phyloP scores from a whole-genome alignment of 2,329 filamentous ascomycete genomes.

The Botrytis aclada region DNA sequence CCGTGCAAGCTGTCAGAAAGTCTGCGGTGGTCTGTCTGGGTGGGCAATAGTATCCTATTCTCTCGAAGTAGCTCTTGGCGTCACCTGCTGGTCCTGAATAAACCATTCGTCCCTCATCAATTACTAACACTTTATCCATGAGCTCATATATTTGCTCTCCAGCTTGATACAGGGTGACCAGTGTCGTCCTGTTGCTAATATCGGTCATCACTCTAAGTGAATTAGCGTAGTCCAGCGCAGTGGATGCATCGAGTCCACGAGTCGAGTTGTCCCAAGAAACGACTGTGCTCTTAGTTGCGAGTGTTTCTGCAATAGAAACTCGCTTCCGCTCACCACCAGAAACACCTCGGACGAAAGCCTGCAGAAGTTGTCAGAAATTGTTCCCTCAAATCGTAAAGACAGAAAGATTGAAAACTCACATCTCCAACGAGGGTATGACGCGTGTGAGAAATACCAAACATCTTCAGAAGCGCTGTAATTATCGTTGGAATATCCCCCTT shows the following conservation, averaged over 20 bases:
- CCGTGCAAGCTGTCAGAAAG: conserved; percentile 73
- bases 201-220: conserved; percentile 72
- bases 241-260: conserved; percentile 74
- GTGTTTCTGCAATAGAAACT: conserved; percentile 73
- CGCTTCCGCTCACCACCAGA: conserved; percentile 79
- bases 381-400: conserved; percentile 24
- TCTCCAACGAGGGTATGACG: conserved; percentile 74
- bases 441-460: conserved; percentile 77
- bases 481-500: conserved; percentile 64
- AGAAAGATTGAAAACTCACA: conserved; percentile 43
- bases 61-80: conserved; percentile 62
- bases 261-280: conserved; percentile 81
- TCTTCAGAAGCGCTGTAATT: conserved; percentile 66
- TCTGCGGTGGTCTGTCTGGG: conserved; percentile 67
- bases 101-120: conserved; percentile 68
- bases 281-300: conserved; percentile 70
- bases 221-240: conserved; percentile 73
- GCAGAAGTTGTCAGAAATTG: conserved; percentile 10
- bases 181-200: conserved; percentile 65
- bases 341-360: conserved; percentile 60
- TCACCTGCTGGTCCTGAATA: conserved; percentile 61
- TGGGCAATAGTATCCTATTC: conserved; percentile 58
- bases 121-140: conserved; percentile 79
- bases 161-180: conserved; percentile 67
- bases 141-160: conserved; percentile 67